Evolutionary conservation across 1,284 basidiomycete genomes (phyloP).

Genomic region (Heliocybe sulcata): DNA sequence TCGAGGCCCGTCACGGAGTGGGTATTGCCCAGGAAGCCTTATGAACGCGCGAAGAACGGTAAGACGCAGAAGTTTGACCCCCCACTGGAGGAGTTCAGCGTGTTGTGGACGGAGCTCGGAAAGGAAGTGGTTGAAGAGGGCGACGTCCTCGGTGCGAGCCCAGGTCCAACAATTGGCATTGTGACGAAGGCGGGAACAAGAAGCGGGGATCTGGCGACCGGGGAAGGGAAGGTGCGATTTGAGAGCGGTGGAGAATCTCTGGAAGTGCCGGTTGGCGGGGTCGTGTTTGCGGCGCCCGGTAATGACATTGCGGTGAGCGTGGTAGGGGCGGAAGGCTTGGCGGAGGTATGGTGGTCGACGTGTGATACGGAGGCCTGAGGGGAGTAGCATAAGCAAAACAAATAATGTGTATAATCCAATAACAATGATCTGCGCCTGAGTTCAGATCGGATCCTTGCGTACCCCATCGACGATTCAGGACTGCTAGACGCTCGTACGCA

Average conservation of each 20-base stretch:
- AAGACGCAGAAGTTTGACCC: conserved; percentile 11
- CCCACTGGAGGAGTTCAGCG: conserved; percentile 14
- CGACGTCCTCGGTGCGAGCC: conserved; percentile 5
- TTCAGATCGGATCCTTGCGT: no score
- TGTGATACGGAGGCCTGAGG: neutral
- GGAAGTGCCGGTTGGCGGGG: neutral
- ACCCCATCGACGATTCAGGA: no score
- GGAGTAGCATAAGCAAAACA: neutral
- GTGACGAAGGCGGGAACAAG: conserved; percentile 5
- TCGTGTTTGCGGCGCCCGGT: neutral
- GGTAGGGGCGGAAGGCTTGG: neutral
- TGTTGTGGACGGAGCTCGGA: conserved; percentile 11
- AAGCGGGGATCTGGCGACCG: neutral
- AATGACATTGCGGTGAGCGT: neutral
- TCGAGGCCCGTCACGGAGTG: conserved; percentile 9
- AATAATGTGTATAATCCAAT: neutral
- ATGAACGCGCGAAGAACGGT: conserved; percentile 7
- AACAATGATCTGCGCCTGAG: no score
- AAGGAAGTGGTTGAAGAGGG: neutral
- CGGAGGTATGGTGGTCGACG: neutral
- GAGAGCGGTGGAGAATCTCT: neutral
- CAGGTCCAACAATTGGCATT: conserved; percentile 13
- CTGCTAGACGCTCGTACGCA: no score
- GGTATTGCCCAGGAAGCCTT: conserved; percentile 7
- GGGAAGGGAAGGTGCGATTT: neutral